phyloP scores from a whole-genome alignment of 163 green algal genomes.

The Trebouxiophyceae sp. region DNA sequence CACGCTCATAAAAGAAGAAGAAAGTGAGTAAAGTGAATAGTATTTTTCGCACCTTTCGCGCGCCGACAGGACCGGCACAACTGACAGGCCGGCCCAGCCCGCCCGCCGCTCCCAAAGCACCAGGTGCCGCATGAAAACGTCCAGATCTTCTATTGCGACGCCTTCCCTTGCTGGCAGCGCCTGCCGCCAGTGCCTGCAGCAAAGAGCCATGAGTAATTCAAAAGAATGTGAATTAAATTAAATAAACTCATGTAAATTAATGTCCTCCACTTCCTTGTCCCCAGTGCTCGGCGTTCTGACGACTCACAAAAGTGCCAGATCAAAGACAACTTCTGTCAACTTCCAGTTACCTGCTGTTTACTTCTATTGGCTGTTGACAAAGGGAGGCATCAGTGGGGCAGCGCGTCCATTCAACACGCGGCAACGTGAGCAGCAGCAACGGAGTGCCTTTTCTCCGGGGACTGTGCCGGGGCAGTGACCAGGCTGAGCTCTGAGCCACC shows the following conservation, averaged over 20 bases:
- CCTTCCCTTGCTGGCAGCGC: constrained; percentile 14
- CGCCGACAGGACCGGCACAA: constrained; percentile 8
- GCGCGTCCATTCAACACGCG: neutral
- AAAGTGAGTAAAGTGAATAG: too few species aligned
- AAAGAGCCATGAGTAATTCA: neutral
- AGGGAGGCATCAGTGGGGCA: too few species aligned
- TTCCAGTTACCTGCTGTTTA: neutral
- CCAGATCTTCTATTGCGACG: constrained; percentile 45
- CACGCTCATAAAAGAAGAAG: too few species aligned
- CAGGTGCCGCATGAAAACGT: constrained; percentile 33
- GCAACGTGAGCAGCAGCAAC: neutral
- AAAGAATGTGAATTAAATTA: too few species aligned
- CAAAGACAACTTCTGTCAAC: neutral
- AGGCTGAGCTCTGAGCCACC: constrained; percentile 29
- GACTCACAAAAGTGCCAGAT: neutral
- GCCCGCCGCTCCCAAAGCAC: constrained; percentile 34
- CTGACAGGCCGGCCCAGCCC: constrained; percentile 15
- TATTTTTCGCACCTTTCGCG: too few species aligned
- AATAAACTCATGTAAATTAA: too few species aligned
- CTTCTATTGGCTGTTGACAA: too few species aligned
- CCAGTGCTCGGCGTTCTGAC: constrained; percentile 12
- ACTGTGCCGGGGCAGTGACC: constrained; percentile 1
- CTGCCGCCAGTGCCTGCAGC: neutral
- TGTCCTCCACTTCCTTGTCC: neutral
- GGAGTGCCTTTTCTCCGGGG: neutral